Percentiles rank a stretch among this genome's conserved stretches.
Evolutionary conservation across 768 basidiomycete genomes (phyloP).

Genomic region (Tricholoma saponaceum): DNA sequence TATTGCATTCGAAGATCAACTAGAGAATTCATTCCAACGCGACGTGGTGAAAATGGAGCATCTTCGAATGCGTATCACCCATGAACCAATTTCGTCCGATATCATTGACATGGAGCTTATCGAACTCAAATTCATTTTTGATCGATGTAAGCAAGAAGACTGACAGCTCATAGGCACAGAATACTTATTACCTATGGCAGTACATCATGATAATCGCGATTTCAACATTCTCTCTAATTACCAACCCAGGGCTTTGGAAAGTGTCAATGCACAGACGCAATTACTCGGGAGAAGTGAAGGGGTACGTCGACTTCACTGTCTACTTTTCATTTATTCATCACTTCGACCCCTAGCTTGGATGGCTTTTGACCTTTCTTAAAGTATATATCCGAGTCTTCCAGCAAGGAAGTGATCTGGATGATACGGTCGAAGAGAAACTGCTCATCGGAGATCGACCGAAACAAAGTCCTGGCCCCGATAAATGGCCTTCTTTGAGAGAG

Average conservation of each 20-base stretch:
- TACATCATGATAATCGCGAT: slow-evolving; percentile 86
- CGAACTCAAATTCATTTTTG: slow-evolving; percentile 79
- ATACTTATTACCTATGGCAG: slow-evolving; percentile 27
- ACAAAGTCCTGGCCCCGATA: slow-evolving; percentile 47
- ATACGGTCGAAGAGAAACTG: slow-evolving; percentile 76
- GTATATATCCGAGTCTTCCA: slow-evolving; percentile 76
- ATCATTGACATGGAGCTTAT: slow-evolving; percentile 80
- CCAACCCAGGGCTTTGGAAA: slow-evolving; percentile 51
- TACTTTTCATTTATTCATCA: background rate
- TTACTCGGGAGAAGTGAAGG: slow-evolving; percentile 61
- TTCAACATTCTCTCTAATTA: slow-evolving; percentile 74
- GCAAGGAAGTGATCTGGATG: slow-evolving; percentile 76
- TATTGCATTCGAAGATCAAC: slow-evolving; percentile 69
- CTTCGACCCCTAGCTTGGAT: slow-evolving; percentile 47
- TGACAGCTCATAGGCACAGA: background rate
- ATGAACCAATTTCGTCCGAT: slow-evolving; percentile 68
- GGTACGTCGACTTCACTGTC: slow-evolving; percentile 35
- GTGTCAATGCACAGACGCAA: slow-evolving; percentile 64
- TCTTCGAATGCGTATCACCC: slow-evolving; percentile 75
- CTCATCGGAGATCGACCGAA: slow-evolving; percentile 79
- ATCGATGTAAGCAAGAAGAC: slow-evolving; percentile 48
- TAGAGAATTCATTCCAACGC: slow-evolving; percentile 83
- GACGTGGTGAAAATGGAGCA: slow-evolving; percentile 82
- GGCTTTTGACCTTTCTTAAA: slow-evolving; percentile 70
- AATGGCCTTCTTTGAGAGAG: slow-evolving; percentile 49